Base-by-base conservation (phyloP, 805 yeast species). In the Hyphopichia homilentoma region DNA sequence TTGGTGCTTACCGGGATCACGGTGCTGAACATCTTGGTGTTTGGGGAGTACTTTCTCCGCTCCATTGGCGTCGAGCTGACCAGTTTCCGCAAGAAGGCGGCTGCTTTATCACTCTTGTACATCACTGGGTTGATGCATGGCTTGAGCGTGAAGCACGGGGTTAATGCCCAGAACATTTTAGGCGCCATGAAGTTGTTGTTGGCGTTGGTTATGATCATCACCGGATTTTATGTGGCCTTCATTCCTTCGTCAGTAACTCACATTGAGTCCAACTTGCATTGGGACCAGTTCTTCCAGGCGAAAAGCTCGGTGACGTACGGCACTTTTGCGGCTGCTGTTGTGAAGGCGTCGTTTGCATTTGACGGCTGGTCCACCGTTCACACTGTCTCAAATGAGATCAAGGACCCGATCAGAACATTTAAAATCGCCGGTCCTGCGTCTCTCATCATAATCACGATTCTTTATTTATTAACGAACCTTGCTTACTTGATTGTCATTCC, bases 311-410 rank as follows among this genome's bases (percentile, higher is more conserved):
- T 71, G 1, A 54, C 71, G 1, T 25, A 65, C 2, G 58, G 81
- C 0, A 64, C 73, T 1, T 55, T 78, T 36, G 70, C 81, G 0
- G 57, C 74, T 29, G 81, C 81, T 0, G 65, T 77, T 16, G 65
- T 78, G 15, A 75, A 73, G 43, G 77, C 81, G 2, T 64, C 73
- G 36, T 79, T 75, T 57, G 73, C 81, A 4, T 76, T 69, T 40
- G 65, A 74, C 4, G 86, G 86, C 3, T 79, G 84, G 84, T 75
- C 70, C 41, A 56, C 73, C 6, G 78, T 78, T 6, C 83, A 78
- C 45, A 68, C 77, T 0, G 79, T 76, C 8, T 63, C 80, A 3
- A 75, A 78, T 29, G 86, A 79, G 45, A 71, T 79, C 22, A 69
- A 71, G 36, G 72, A 79, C 38, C 85, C 84, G 1, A 61, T 62